Conservation (phyloP, 345 rosid species). For the Heritiera littoralis region DNA sequence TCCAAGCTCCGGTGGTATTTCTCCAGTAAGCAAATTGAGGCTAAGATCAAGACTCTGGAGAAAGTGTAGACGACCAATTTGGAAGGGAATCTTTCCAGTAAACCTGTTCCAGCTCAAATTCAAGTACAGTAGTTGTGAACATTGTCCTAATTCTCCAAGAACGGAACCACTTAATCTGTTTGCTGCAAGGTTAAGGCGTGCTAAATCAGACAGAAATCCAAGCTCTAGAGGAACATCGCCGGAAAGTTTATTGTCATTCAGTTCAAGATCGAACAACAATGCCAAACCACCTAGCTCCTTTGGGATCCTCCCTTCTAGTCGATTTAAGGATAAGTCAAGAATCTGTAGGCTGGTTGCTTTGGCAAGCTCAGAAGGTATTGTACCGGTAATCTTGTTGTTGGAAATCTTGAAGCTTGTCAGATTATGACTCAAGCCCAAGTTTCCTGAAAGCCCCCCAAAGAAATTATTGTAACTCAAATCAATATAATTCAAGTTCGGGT, state of each 20-base stretch:
- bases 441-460: conserved; percentile 16
- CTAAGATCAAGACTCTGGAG: conserved; percentile 40
- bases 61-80: conserved; percentile 25
- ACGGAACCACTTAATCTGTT: conserved; percentile 29
- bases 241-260: conserved; percentile 30
- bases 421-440: conserved; percentile 1
- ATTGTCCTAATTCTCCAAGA: conserved; percentile 28
- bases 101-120: conserved; percentile 39
- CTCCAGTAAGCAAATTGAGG: conserved; percentile 37
- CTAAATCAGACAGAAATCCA: conserved; percentile 25
- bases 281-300: conserved; percentile 28
- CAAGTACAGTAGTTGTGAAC: conserved; percentile 32
- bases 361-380: conserved; percentile 40
- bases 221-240: conserved; percentile 35
- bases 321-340: conserved; percentile 39
- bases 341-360: conserved; percentile 32
- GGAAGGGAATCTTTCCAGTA: conserved; percentile 30
- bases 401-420: conserved; percentile 10
- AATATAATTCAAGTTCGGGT: conserved; percentile 10
- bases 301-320: conserved; percentile 33
- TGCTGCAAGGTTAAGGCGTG: conserved; percentile 36
- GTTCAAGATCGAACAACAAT: conserved; percentile 27
- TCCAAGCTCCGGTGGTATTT: conserved; percentile 36
- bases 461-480: conserved; percentile 22
- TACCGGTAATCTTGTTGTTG: conserved; percentile 35